phyloP scores from a whole-genome alignment of 2,329 filamentous ascomycete species.

The Plectosphaerella plurivora region DNA sequence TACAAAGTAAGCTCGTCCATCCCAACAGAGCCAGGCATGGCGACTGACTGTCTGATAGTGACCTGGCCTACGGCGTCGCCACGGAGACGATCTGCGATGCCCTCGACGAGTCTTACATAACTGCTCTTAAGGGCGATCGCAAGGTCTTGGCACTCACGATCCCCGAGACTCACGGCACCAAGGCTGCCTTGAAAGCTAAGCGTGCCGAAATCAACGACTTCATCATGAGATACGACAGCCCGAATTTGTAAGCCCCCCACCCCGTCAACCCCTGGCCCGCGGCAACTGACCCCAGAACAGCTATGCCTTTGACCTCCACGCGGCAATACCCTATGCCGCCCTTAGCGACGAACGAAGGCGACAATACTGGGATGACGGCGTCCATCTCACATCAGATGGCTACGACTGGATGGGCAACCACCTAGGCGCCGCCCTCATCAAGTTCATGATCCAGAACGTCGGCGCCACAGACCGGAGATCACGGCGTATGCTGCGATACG shows the following conservation, averaged over 20 bases:
- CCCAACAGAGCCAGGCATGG: neutral
- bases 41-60: slow-evolving; percentile 26
- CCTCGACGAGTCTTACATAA: slow-evolving; percentile 45
- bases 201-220: slow-evolving; percentile 45
- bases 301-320: slow-evolving; percentile 51
- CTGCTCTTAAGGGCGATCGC: slow-evolving; percentile 41
- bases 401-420: slow-evolving; percentile 59
- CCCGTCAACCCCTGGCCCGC: neutral
- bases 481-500: slow-evolving; percentile 19
- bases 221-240: slow-evolving; percentile 44
- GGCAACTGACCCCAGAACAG: slow-evolving; percentile 24
- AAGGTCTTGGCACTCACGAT: slow-evolving; percentile 62
- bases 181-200: slow-evolving; percentile 20
- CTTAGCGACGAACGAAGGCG: slow-evolving; percentile 40
- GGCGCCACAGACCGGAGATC: slow-evolving; percentile 12
- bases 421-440: slow-evolving; percentile 48
- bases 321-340: slow-evolving; percentile 47
- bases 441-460: slow-evolving; percentile 29
- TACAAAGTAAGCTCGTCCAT: slow-evolving; percentile 47
- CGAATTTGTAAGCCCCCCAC: slow-evolving; percentile 44
- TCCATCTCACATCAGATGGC: slow-evolving; percentile 54
- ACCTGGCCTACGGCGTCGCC: slow-evolving; percentile 38
- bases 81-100: slow-evolving; percentile 40
- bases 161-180: slow-evolving; percentile 40
- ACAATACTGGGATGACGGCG: slow-evolving; percentile 55